A percentile compares a stretch with the other conserved stretches of the same genome.
phyloP scores from a whole-genome alignment of 2,329 filamentous ascomycete genomes.

The Pestalotiopsis sp. region DNA sequence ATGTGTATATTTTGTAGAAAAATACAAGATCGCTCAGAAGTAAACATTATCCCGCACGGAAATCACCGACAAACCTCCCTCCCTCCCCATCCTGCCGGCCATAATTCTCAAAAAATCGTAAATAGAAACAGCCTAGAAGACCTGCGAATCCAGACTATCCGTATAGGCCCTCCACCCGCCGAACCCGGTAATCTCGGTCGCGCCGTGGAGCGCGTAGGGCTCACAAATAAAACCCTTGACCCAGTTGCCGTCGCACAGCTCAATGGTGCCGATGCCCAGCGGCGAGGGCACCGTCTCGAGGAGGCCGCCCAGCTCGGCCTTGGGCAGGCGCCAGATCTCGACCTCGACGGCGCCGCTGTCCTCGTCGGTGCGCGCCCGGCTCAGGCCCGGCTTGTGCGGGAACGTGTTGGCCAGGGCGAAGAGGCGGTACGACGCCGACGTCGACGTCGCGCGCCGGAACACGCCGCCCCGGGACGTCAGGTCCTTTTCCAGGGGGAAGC shows the following conservation, averaged over 20 bases:
- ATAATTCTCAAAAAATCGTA: too few species aligned
- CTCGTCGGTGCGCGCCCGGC: slow-evolving; percentile 22
- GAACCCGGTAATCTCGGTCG: slow-evolving; percentile 32
- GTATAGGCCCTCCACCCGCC: slow-evolving; percentile 35
- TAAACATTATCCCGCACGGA: too few species aligned
- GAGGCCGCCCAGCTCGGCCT: slow-evolving; percentile 31
- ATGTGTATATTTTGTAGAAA: too few species aligned
- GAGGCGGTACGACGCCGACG: slow-evolving; percentile 19
- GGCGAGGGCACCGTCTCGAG: slow-evolving; percentile 35
- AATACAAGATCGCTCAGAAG: too few species aligned
- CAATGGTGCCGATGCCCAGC: slow-evolving; percentile 37
- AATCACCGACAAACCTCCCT: too few species aligned
- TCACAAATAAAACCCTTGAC: slow-evolving; percentile 40
- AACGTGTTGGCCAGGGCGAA: not conserved
- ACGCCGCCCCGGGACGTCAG: slow-evolving; percentile 31
- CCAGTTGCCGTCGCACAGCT: slow-evolving; percentile 36
- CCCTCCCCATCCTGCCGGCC: too few species aligned
- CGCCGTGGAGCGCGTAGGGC: slow-evolving; percentile 31
- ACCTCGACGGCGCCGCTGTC: slow-evolving; percentile 33
- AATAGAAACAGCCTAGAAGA: slow-evolving; percentile 7
- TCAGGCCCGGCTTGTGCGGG: slow-evolving; percentile 34
- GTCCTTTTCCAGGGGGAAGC: slow-evolving; percentile 37
- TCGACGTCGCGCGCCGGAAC: slow-evolving; percentile 27
- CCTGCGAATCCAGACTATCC: not conserved
- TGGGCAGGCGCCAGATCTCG: slow-evolving; percentile 38